Conservation (phyloP, 371 early-diverging fungal genomes). For the Cokeromyces recurvatus region DNA sequence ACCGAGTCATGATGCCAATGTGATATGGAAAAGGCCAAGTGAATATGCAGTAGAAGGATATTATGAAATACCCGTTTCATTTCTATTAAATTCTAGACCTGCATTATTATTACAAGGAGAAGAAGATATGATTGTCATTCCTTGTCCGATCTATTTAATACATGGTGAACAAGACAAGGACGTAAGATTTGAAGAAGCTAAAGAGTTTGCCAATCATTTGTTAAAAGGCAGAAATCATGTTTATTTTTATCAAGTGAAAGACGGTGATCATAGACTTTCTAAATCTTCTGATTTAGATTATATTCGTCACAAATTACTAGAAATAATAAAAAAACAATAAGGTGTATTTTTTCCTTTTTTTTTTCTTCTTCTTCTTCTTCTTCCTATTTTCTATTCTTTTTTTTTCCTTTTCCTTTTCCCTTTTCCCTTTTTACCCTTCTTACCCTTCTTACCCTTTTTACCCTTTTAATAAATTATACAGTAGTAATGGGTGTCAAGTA, state of each 20-base stretch:
- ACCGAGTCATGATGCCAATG: conserved; percentile 10
- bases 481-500: conserved; percentile 55
- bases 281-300: conserved; percentile 19
- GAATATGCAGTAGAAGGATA: conserved; percentile 28
- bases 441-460: no score
- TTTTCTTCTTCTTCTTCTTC: background rate
- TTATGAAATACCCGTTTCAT: conserved; percentile 29
- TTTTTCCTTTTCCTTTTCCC: background rate
- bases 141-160: conserved; percentile 21
- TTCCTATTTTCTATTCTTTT: no score
- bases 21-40: conserved; percentile 27
- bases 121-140: background rate
- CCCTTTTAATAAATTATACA: background rate
- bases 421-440: no score
- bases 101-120: conserved; percentile 11
- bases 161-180: conserved; percentile 34
- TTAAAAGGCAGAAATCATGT: conserved; percentile 8
- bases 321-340: conserved; percentile 1
- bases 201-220: no score
- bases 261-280: conserved; percentile 43
- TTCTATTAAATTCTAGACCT: conserved; percentile 23
- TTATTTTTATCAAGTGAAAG: conserved; percentile 15
- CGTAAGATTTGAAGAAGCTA: conserved; percentile 12
- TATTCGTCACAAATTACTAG: background rate
- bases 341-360: no score